Conservation (phyloP, 2,329 filamentous ascomycete genomes). For the Nemania bipapillata region DNA sequence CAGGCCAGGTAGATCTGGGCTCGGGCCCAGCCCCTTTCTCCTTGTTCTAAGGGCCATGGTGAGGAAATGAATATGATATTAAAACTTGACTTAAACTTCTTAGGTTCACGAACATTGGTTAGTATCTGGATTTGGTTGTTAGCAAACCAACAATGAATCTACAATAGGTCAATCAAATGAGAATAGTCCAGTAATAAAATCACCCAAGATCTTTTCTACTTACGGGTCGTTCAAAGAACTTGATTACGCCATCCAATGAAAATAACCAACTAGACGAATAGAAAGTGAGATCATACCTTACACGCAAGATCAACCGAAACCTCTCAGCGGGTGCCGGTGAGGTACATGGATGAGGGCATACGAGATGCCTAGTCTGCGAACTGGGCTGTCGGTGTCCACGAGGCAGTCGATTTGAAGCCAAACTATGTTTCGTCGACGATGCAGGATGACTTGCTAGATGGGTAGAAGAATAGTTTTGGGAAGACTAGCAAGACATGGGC, state of each 20-base stretch:
- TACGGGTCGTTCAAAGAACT: not conserved
- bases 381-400: conserved; percentile 1
- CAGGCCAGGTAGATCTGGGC: conserved; percentile 41
- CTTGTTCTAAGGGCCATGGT: conserved; percentile 37
- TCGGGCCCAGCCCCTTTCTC: conserved; percentile 20
- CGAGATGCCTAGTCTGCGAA: conserved; percentile 6
- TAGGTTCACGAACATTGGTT: conserved; percentile 7
- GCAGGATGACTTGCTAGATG: not conserved
- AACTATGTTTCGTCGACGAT: conserved; percentile 10
- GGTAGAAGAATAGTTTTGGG: conserved; percentile 43
- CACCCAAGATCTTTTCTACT: not conserved
- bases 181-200: not conserved
- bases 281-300: conserved; percentile 22
- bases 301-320: conserved; percentile 22
- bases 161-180: not conserved
- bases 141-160: not conserved
- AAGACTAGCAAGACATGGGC: conserved; percentile 33
- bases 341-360: conserved; percentile 17
- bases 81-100: not conserved
- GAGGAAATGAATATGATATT: conserved; percentile 2
- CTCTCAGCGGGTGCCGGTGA: conserved; percentile 1
- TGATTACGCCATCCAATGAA: not conserved
- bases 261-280: not conserved
- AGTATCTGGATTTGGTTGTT: conserved; percentile 16
- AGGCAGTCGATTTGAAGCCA: not conserved